These are phyloP conservation scores for Claviceps digitariae DNA, from an alignment of 2,329 filamentous ascomycete genomes.

Conservation along the genomic window DNA sequence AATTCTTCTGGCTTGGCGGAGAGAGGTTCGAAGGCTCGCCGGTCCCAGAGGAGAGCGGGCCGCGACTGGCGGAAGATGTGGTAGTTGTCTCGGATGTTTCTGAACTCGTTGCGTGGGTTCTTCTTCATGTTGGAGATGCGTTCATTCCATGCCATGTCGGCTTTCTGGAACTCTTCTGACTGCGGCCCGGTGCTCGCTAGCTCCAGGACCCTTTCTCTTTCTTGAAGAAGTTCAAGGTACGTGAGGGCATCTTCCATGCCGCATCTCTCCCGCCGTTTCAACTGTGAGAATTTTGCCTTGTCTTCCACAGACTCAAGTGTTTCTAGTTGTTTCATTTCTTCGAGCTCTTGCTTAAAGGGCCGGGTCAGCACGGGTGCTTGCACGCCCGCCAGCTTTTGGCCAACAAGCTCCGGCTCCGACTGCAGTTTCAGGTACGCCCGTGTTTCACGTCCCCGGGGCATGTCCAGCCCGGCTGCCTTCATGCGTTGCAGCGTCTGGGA, in stretches of 20 bases:
- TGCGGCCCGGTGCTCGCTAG: slow-evolving; percentile 9
- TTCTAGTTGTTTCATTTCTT: slow-evolving; percentile 22
- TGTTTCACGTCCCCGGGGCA: slow-evolving; percentile 32
- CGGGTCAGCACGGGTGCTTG: slow-evolving; percentile 21
- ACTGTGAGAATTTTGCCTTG: slow-evolving; percentile 14
- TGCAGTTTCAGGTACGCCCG: slow-evolving; percentile 13
- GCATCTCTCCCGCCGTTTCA: slow-evolving; percentile 17
- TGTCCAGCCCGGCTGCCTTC: slow-evolving; percentile 24
- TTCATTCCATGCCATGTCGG: slow-evolving; percentile 21
- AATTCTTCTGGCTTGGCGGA: slow-evolving; percentile 45
- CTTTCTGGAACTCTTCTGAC: slow-evolving; percentile 15
- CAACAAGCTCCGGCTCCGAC: slow-evolving; percentile 11
- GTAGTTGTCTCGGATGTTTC: slow-evolving; percentile 36
- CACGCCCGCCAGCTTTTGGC: slow-evolving; percentile 17
- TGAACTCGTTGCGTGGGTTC: slow-evolving; percentile 22
- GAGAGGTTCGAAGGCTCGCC: slow-evolving; percentile 57
- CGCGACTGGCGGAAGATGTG: slow-evolving; percentile 35
- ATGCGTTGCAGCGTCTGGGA: slow-evolving; percentile 30
- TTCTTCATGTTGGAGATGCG: slow-evolving; percentile 20
- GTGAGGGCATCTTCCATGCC: slow-evolving; percentile 9
- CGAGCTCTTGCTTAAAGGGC: slow-evolving; percentile 28
- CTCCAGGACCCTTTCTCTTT: slow-evolving; percentile 15
- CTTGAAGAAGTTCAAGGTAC: slow-evolving; percentile 20
- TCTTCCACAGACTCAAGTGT: slow-evolving; percentile 2
- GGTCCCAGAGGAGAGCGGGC: slow-evolving; percentile 52